Evolutionary conservation across 805 yeast species (phyloP).

Genomic region (Debaryomyces tyrocola): DNA sequence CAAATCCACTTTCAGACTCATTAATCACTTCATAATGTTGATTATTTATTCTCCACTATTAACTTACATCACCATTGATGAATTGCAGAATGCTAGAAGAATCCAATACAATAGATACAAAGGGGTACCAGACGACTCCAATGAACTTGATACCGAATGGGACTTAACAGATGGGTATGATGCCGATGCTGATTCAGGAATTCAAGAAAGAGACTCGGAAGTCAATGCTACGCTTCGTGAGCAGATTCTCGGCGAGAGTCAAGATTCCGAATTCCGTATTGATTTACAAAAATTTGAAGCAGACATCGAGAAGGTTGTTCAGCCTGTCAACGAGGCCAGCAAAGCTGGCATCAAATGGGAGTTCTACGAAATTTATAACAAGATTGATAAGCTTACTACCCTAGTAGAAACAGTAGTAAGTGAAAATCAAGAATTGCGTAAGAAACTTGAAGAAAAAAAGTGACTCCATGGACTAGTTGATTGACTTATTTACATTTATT

Average conservation of each 20-base stretch:
- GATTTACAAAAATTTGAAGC: slow-evolving; percentile 49
- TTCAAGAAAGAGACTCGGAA: slow-evolving; percentile 40
- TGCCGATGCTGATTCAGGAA: slow-evolving; percentile 34
- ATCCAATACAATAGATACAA: slow-evolving; percentile 67
- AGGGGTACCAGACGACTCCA: slow-evolving; percentile 73
- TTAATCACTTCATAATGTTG: slow-evolving; percentile 61
- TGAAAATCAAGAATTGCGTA: slow-evolving; percentile 31
- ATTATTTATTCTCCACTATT: slow-evolving; percentile 69
- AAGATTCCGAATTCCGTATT: slow-evolving; percentile 68
- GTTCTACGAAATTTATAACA: slow-evolving; percentile 51
- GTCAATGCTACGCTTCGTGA: slow-evolving; percentile 36
- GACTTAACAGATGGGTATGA: slow-evolving; percentile 73
- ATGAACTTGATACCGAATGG: slow-evolving; percentile 79
- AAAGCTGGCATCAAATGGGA: slow-evolving; percentile 64
- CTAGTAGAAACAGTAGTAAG: slow-evolving; percentile 39
- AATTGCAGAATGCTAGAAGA: slow-evolving; percentile 65
- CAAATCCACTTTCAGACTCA: slow-evolving; percentile 28
- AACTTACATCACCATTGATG: slow-evolving; percentile 58
- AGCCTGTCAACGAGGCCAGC: slow-evolving; percentile 60
- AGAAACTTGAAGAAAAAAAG: slow-evolving; percentile 1
- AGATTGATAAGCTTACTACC: slow-evolving; percentile 46
- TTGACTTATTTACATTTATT: too few relatives aligned
- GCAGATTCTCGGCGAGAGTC: slow-evolving; percentile 63
- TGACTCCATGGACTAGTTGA: too few relatives aligned
- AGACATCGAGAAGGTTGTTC: slow-evolving; percentile 50